Conservation (phyloP, 345 rosid genomes). For the Camelina neglecta region DNA sequence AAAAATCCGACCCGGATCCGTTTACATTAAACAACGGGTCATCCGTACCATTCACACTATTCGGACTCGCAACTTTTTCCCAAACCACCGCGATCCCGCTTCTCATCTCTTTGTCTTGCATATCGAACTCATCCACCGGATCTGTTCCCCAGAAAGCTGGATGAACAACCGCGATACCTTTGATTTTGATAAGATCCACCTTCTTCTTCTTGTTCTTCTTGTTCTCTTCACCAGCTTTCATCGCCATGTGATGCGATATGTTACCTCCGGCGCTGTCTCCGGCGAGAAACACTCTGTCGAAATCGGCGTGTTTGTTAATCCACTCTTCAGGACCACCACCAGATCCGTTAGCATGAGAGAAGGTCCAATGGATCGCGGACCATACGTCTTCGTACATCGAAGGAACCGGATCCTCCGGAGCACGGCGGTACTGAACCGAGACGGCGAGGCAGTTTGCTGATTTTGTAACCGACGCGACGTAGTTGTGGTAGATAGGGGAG, state of each 20-base stretch:
- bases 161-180: conserved; percentile 52
- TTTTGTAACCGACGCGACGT: conserved; percentile 38
- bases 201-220: background rate
- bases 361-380: conserved; percentile 59
- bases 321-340: conserved; percentile 45
- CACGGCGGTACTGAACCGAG: conserved; percentile 53
- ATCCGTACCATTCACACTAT: conserved; percentile 36
- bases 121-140: conserved; percentile 56
- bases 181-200: conserved; percentile 12
- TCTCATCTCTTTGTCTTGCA: conserved; percentile 39
- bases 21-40: conserved; percentile 68
- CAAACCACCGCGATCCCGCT: conserved; percentile 46
- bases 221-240: conserved; percentile 47
- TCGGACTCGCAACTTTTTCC: conserved; percentile 55
- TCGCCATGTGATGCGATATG: conserved; percentile 55
- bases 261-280: conserved; percentile 65
- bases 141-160: conserved; percentile 57
- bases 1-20: conserved; percentile 51
- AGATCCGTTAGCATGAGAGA: conserved; percentile 32
- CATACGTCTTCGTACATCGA: conserved; percentile 53
- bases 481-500: conserved; percentile 43
- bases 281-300: conserved; percentile 43
- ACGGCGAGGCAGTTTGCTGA: conserved; percentile 51
- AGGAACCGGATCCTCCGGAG: conserved; percentile 57
- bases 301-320: conserved; percentile 50